Base-by-base conservation (phyloP, 768 basidiomycete species). In the Dioszegia aurantiaca region DNA sequence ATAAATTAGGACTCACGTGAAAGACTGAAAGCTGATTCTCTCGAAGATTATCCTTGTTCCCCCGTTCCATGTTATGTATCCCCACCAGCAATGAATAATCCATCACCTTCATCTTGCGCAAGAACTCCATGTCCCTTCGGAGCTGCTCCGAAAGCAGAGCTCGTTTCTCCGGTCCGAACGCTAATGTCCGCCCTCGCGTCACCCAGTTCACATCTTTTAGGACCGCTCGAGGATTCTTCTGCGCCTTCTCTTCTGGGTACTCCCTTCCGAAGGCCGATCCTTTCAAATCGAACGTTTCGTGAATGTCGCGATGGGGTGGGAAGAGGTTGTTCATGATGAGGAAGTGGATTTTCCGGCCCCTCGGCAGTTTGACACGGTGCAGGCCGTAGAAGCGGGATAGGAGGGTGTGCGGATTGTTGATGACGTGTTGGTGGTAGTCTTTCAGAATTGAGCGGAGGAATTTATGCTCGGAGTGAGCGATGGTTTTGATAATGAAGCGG, bases 321-420 rank as follows among this genome's bases (percentile, higher is more conserved):
- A 99, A 97, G 27, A 99, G 82, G 76, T 99, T 99, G 80, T 98
- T 99, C 92, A 98, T 97, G 78, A 99, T 95, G 55, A 98, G 91
- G 73, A 99, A 99, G 76, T 99, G 95, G 53, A 99, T 99, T 79
- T 99, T 99, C 43, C 83, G 80, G 0, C 95, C 95, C 33, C 83
- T 82, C 0, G 95, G 95, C 0, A 99, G 83, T 79, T 99, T 99
- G 59, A 99, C 95, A 56, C 95, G 87, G 71, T 99, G 95, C 11
- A 99, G 81, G 9, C 95, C 95, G 74, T 98, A 99, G 77, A 99
- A 98, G 21, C 95, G 82, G 8, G 89, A 91, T 4, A 99, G 79
- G 1, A 98, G 80, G 0, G 93, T 95, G 71, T 98, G 92, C 0
- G 95, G 95, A 77, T 98, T 97, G 41, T 78, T 81, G 74, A 85